Percentiles rank a stretch among this genome's conserved stretches.
These are phyloP conservation scores for Leccinum truebloodii DNA, from an alignment of 768 basidiomycete species.

Conservation along the genomic window DNA sequence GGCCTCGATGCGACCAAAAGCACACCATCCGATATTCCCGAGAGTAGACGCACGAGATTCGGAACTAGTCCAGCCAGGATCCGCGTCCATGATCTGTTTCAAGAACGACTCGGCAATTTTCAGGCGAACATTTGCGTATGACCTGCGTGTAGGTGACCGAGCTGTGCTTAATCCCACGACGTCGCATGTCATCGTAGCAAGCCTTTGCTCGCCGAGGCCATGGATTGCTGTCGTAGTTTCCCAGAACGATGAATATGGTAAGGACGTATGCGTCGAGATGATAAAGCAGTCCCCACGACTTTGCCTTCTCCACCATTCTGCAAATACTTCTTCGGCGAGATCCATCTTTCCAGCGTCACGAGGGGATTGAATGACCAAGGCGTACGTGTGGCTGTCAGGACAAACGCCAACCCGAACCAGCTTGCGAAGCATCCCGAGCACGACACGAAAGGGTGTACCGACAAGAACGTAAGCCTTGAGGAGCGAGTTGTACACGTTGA, in stretches of 20 bases:
- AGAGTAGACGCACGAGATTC: conserved; percentile 45
- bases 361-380: conserved; percentile 77
- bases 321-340: conserved; percentile 64
- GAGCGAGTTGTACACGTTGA: conserved; percentile 74
- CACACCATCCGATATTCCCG: conserved; percentile 40
- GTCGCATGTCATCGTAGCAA: conserved; percentile 71
- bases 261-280: conserved; percentile 59
- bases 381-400: conserved; percentile 67
- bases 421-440: conserved; percentile 60
- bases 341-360: conserved; percentile 70
- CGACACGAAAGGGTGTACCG: conserved; percentile 70
- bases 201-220: conserved; percentile 50
- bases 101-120: conserved; percentile 68
- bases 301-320: conserved; percentile 58
- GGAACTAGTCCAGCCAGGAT: conserved; percentile 41
- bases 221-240: conserved; percentile 54
- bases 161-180: conserved; percentile 63
- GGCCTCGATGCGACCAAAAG: conserved; percentile 7
- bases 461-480: conserved; percentile 83
- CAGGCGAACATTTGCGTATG: conserved; percentile 56
- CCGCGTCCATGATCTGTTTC: conserved; percentile 44
- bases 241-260: conserved; percentile 72
- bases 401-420: conserved; percentile 49
- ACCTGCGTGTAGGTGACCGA: conserved; percentile 71
- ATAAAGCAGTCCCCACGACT: conserved; percentile 38